These are phyloP conservation scores for Blastobotrys malaysiensis DNA, from an alignment of 1,139 yeast species.

Conservation along the genomic window DNA sequence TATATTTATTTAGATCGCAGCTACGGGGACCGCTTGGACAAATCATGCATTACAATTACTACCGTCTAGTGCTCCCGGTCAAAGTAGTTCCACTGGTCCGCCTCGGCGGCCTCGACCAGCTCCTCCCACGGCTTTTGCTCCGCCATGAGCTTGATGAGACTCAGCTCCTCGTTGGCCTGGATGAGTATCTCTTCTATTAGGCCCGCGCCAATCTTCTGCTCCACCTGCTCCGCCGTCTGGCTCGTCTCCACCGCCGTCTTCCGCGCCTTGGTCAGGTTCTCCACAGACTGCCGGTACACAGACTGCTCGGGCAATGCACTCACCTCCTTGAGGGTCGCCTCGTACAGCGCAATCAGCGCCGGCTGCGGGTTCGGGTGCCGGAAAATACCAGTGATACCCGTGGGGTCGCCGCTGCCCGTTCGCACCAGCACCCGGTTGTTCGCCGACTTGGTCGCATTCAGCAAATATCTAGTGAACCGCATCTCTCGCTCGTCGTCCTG, in stretches of 20 bases:
- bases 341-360: slow-evolving; percentile 64
- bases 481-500: slow-evolving; percentile 22
- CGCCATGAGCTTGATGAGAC: slow-evolving; percentile 62
- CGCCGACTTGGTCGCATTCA: slow-evolving; percentile 34
- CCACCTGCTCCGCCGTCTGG: slow-evolving; percentile 64
- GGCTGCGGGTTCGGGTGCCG: slow-evolving; percentile 87
- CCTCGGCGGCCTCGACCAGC: slow-evolving; percentile 37
- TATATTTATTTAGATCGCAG: background rate
- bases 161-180: slow-evolving; percentile 80
- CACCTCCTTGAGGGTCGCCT: slow-evolving; percentile 58
- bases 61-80: slow-evolving; percentile 14
- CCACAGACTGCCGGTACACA: slow-evolving; percentile 72
- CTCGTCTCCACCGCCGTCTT: slow-evolving; percentile 58
- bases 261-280: slow-evolving; percentile 66
- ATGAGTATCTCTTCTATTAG: slow-evolving; percentile 75
- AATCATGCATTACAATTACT: background rate
- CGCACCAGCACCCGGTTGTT: slow-evolving; percentile 11
- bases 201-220: slow-evolving; percentile 72
- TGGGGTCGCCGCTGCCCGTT: slow-evolving; percentile 36
- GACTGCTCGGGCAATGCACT: slow-evolving; percentile 63
- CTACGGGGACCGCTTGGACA: background rate
- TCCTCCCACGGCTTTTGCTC: slow-evolving; percentile 57
- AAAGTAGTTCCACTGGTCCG: slow-evolving; percentile 38
- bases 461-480: slow-evolving; percentile 38
- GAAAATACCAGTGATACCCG: slow-evolving; percentile 73